Evolutionary conservation across 495 filamentous ascomycete species (phyloP).

Genomic region (Tuber borchii): DNA sequence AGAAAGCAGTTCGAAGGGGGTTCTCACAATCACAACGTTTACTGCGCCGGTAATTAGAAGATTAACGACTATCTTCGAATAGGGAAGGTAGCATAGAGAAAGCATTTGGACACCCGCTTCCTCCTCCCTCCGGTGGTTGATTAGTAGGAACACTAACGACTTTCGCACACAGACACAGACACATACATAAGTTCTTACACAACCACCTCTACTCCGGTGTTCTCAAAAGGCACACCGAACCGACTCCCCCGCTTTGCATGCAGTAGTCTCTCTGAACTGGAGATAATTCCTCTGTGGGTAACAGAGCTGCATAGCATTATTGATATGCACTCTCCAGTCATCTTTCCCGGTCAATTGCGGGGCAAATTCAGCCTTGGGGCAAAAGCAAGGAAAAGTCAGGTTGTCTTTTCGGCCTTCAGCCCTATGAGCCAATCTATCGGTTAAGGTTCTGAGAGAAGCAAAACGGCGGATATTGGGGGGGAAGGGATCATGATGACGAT

Average conservation of each 20-base stretch:
- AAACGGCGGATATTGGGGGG: background rate
- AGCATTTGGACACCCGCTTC: background rate
- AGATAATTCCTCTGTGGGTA: background rate
- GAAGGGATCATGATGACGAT: background rate
- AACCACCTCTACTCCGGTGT: background rate
- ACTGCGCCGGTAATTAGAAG: background rate
- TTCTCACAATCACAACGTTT: background rate
- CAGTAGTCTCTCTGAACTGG: background rate
- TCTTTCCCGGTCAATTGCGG: background rate
- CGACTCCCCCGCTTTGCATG: background rate
- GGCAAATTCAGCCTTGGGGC: background rate
- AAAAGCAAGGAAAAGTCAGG: background rate
- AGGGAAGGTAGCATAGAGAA: background rate
- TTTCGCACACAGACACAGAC: background rate
- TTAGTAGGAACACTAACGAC: background rate
- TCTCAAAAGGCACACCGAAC: background rate
- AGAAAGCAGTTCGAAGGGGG: background rate
- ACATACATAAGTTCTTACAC: background rate
- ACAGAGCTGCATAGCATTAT: background rate
- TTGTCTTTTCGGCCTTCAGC: background rate
- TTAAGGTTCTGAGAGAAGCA: slow-evolving; percentile 7
- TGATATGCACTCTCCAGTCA: slow-evolving; percentile 3
- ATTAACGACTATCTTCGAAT: background rate
- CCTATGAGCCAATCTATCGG: slow-evolving; percentile 3
- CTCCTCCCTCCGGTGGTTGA: background rate